A percentile compares a stretch with the other conserved stretches of the same genome.
phyloP scores from a whole-genome alignment of 1,139 yeast species.

The Blastobotrys apis region DNA sequence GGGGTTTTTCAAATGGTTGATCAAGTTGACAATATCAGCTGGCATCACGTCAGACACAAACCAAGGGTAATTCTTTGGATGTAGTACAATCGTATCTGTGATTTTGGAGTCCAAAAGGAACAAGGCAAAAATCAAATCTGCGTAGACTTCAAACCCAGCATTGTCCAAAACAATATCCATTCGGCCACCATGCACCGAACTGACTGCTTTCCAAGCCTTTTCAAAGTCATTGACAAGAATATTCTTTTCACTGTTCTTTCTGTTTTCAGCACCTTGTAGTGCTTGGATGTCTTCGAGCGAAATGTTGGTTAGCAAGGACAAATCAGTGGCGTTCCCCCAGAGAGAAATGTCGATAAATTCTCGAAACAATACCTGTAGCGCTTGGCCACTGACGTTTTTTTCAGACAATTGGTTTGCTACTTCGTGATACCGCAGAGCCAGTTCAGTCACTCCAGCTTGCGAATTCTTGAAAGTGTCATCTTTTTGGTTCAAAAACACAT shows the following conservation, averaged over 20 bases:
- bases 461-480: conserved; percentile 72
- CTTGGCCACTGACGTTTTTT: conserved; percentile 31
- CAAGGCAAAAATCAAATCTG: conserved; percentile 73
- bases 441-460: conserved; percentile 71
- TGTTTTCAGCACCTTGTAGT: conserved; percentile 83
- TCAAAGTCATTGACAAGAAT: conserved; percentile 74
- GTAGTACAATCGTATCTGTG: conserved; percentile 62
- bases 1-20: conserved; percentile 53
- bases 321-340: conserved; percentile 98
- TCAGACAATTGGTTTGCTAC: conserved; percentile 40
- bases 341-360: conserved; percentile 85
- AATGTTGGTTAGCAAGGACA: conserved; percentile 64
- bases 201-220: conserved; percentile 53
- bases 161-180: conserved; percentile 89
- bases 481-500: conserved; percentile 68
- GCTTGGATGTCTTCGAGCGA: conserved; percentile 84
- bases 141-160: conserved; percentile 90
- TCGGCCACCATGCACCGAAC: conserved; percentile 40
- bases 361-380: conserved; percentile 42
- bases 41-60: conserved; percentile 95
- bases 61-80: conserved; percentile 92
- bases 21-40: conserved; percentile 62
- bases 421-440: conserved; percentile 64
- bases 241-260: conserved; percentile 78
- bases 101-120: conserved; percentile 71